phyloP scores from a whole-genome alignment of 768 basidiomycete species.

The Mycena rebaudengoi region DNA sequence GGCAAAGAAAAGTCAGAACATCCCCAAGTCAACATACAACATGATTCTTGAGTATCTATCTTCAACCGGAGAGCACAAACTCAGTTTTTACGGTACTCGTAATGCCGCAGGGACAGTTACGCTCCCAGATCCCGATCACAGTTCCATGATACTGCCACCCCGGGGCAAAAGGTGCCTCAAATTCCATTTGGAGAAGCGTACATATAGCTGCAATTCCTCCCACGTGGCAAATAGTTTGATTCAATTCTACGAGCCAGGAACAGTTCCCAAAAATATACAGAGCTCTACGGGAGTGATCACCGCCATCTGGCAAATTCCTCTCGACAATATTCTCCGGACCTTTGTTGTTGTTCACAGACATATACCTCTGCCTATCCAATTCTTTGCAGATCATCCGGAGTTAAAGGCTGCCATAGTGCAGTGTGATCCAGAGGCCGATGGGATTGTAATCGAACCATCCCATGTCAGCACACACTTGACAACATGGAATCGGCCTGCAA shows the following conservation, averaged over 20 bases:
- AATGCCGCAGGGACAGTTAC: neutral
- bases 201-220: neutral
- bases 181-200: neutral
- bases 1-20: neutral
- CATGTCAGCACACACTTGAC: conserved; percentile 7
- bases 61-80: neutral
- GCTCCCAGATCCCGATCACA: neutral
- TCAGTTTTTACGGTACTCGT: neutral
- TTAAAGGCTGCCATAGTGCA: neutral
- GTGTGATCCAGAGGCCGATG: neutral
- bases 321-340: neutral
- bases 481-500: neutral
- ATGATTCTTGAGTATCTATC: neutral
- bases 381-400: neutral
- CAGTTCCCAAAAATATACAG: neutral
- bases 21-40: neutral
- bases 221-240: neutral
- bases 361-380: neutral
- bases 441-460: neutral
- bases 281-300: neutral
- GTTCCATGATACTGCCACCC: neutral
- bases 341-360: neutral
- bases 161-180: neutral
- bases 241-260: conserved; percentile 1
- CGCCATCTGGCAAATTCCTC: neutral